Conservation (phyloP, 192 early-diverging fungal genomes). For the Spizellomyces punctatus region DNA sequence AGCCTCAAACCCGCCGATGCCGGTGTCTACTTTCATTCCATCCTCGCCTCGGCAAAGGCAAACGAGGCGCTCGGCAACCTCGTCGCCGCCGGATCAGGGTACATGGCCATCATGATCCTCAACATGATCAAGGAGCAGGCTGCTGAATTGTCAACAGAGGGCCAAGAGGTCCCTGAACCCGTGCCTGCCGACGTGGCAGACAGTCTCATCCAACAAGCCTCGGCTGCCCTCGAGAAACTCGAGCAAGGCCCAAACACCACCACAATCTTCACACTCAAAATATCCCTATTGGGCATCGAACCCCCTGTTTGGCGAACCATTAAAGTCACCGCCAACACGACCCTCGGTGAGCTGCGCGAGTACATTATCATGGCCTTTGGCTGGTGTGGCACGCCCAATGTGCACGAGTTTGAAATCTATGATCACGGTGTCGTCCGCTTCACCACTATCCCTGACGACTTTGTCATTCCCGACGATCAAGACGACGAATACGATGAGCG, state of each 20-base stretch:
- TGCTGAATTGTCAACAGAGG: slow-evolving; percentile 1
- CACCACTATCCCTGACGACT: slow-evolving; percentile 32
- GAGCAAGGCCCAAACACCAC: background rate
- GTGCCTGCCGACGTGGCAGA: slow-evolving; percentile 21
- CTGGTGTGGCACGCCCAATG: slow-evolving; percentile 21
- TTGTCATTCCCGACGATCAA: slow-evolving; percentile 21
- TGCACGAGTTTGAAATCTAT: slow-evolving; percentile 26
- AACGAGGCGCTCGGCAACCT: slow-evolving; percentile 19
- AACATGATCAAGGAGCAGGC: slow-evolving; percentile 24
- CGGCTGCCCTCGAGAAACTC: slow-evolving; percentile 6
- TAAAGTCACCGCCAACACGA: slow-evolving; percentile 17
- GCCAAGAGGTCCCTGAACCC: background rate
- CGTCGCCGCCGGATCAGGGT: slow-evolving; percentile 2
- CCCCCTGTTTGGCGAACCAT: slow-evolving; percentile 14
- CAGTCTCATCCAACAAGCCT: slow-evolving; percentile 13
- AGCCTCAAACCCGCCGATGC: slow-evolving; percentile 16
- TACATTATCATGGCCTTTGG: slow-evolving; percentile 31
- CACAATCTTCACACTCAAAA: slow-evolving; percentile 20
- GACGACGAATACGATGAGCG: slow-evolving; percentile 15
- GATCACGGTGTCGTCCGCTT: slow-evolving; percentile 31
- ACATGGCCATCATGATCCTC: slow-evolving; percentile 34
- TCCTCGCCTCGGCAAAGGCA: slow-evolving; percentile 14
- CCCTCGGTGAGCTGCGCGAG: slow-evolving; percentile 20
- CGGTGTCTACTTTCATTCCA: slow-evolving; percentile 21
- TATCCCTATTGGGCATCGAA: slow-evolving; percentile 13